A percentile compares a stretch with the other conserved stretches of the same genome.
phyloP scores from a whole-genome alignment of 2,329 filamentous ascomycete species.

The Talaromyces sp. region DNA sequence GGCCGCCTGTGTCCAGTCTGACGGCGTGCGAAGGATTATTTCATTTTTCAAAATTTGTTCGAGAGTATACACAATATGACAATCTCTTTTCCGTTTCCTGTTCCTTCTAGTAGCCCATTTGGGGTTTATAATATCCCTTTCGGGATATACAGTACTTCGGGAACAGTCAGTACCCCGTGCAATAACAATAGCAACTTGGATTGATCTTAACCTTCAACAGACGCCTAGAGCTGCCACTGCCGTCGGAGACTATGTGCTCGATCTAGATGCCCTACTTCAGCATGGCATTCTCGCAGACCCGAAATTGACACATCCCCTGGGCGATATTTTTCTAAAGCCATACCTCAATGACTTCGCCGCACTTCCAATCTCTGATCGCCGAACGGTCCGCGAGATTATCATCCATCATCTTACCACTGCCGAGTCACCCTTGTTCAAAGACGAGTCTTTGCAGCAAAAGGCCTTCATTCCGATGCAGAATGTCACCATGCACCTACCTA shows the following conservation, averaged over 20 bases:
- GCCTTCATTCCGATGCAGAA: neutral
- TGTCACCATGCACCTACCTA: slow-evolving; percentile 3
- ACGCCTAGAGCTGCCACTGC: neutral
- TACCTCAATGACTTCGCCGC: slow-evolving; percentile 8
- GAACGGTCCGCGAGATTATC: neutral
- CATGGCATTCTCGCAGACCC: neutral
- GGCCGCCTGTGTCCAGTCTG: neutral
- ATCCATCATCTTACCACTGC: neutral
- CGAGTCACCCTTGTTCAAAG: slow-evolving; percentile 1
- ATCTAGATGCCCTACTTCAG: slow-evolving; percentile 1
- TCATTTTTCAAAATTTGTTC: neutral
- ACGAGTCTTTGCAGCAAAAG: neutral
- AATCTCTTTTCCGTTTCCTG: neutral
- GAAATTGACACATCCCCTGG: neutral
- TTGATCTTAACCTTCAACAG: neutral
- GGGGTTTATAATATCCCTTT: slow-evolving; percentile 8
- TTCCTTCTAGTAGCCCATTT: slow-evolving; percentile 50
- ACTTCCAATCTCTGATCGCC: slow-evolving; percentile 7
- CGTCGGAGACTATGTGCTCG: neutral
- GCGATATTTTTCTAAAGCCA: neutral
- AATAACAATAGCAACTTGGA: neutral
- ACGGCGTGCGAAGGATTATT: neutral
- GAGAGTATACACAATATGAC: neutral
- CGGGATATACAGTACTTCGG: slow-evolving; percentile 5
- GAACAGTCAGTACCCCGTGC: neutral